Conservation (phyloP, 306 rosid species). For the Medicago truncatula region MtrunA17r5.0-ANR NC_053045.1:58896001-58896500, state of each 20-base stretch:
- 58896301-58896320: slow-evolving; percentile 20
- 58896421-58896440: neutral
- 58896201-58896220: slow-evolving; percentile 46
- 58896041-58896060: neutral
- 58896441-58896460: slow-evolving; percentile 53
- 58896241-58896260: slow-evolving; percentile 47
- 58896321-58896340: slow-evolving; percentile 64
- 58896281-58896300: slow-evolving; percentile 43
- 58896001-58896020: too few relatives aligned
- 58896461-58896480: slow-evolving; percentile 41
- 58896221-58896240: slow-evolving; percentile 85
- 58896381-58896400: slow-evolving; percentile 50
- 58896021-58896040: neutral
- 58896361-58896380: slow-evolving; percentile 36
- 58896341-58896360: slow-evolving; percentile 34
- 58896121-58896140: slow-evolving; percentile 47
- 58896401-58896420: neutral
- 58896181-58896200: slow-evolving; percentile 71
- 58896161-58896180: slow-evolving; percentile 43
- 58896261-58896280: slow-evolving; percentile 42
- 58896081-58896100: slow-evolving; percentile 9
- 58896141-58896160: slow-evolving; percentile 54
- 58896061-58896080: slow-evolving; percentile 15
- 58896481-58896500: slow-evolving; percentile 52
- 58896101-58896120: slow-evolving; percentile 52